A percentile compares a stretch with the other conserved stretches of the same genome.
Conservation (phyloP, 768 basidiomycete genomes). For the Calvatia gigantea region DNA sequence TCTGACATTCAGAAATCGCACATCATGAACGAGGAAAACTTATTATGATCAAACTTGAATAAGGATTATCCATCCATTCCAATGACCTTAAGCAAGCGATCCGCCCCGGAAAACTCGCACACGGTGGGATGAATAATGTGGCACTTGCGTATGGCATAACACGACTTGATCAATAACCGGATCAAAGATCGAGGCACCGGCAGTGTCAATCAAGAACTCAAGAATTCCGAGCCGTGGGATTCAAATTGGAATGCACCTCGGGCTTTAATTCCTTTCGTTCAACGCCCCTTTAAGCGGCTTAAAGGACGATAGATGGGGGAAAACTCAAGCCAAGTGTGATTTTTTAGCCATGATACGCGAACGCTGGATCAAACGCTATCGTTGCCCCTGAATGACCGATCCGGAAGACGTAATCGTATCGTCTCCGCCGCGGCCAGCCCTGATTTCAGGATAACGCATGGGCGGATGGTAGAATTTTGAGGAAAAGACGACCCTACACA, state of each 20-base stretch:
- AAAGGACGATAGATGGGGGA: too few relatives aligned
- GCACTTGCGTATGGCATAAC: too few relatives aligned
- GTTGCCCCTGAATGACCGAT: too few relatives aligned
- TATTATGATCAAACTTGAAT: too few relatives aligned
- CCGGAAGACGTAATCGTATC: not conserved
- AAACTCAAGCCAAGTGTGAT: not conserved
- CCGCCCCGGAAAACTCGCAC: too few relatives aligned
- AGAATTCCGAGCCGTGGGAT: not conserved
- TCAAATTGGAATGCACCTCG: not conserved
- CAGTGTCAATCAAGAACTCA: not conserved
- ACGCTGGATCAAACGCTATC: slow-evolving; percentile 9
- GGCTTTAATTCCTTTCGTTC: not conserved
- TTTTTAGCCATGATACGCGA: slow-evolving; percentile 9
- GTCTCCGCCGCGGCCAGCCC: not conserved
- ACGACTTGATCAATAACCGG: not conserved
- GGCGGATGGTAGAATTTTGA: too few relatives aligned
- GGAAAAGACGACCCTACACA: too few relatives aligned
- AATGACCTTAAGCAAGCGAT: too few relatives aligned
- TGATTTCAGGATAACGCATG: not conserved
- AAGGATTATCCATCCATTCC: too few relatives aligned
- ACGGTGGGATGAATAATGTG: too few relatives aligned
- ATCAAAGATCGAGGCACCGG: not conserved
- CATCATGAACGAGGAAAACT: too few relatives aligned
- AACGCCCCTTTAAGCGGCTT: not conserved
- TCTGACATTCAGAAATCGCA: too few relatives aligned